Evolutionary conservation across 2,329 filamentous ascomycete genomes (phyloP).

Genomic region (Epichloe gansuensis): DNA sequence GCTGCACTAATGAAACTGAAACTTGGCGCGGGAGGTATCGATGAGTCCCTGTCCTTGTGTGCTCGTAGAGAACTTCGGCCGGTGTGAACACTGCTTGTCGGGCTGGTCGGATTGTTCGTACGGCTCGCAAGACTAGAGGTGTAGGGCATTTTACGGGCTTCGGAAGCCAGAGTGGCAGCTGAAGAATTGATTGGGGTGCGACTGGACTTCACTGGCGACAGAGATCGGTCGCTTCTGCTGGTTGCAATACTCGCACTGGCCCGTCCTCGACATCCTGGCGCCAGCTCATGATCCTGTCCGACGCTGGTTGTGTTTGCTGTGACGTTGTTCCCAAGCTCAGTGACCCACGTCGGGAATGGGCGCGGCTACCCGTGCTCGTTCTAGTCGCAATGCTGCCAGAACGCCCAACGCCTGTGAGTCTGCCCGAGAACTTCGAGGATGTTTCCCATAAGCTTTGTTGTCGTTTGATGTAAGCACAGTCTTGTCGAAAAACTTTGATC

Average conservation of each 20-base stretch:
- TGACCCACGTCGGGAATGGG: conserved; percentile 42
- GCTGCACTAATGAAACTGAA: conserved; percentile 34
- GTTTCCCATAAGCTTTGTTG: conserved; percentile 68
- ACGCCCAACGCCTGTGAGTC: conserved; percentile 43
- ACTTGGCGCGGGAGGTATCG: conserved; percentile 39
- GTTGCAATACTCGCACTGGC: conserved; percentile 27
- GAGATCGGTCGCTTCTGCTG: conserved; percentile 38
- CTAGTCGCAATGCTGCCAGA: conserved; percentile 44
- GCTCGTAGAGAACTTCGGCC: conserved; percentile 15
- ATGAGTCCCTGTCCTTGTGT: conserved; percentile 14
- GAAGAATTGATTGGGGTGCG: conserved; percentile 25
- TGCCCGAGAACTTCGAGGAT: conserved; percentile 62
- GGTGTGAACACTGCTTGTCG: conserved; percentile 22
- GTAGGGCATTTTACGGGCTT: conserved; percentile 34
- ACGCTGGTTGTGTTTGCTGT: conserved; percentile 22
- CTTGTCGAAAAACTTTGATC: conserved; percentile 92
- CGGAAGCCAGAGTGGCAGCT: conserved; percentile 30
- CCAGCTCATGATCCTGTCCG: conserved; percentile 82
- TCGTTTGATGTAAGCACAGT: conserved; percentile 76
- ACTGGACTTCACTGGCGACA: conserved; percentile 38
- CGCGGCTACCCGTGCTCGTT: conserved; percentile 35
- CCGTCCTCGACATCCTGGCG: conserved; percentile 50
- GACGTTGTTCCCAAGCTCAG: conserved; percentile 26
- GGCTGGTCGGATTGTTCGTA: conserved; percentile 23
- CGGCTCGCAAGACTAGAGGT: conserved; percentile 15